Evolutionary conservation across 805 yeast species (phyloP), one percentile per base, ranked within the genome.

Genomic region (Yueomyces sp.): DNA sequence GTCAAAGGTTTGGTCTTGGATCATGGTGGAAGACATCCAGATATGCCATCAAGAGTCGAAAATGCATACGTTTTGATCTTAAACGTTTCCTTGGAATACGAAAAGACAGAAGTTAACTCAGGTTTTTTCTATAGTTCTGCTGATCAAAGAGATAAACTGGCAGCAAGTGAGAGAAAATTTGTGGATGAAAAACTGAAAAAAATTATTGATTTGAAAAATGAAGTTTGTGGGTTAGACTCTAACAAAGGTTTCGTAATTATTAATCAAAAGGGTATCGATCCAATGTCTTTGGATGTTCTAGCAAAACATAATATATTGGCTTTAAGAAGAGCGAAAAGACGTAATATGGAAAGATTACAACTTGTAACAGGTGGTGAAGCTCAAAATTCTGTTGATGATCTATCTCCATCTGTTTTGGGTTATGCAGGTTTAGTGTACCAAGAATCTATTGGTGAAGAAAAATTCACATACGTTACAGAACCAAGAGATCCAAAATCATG

Each of bases 21-120:
- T 63, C 98, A 92, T 62, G 98, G 98, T 52, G 96, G 96, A 19
- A 78, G 98, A 62, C 98, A 92, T 70, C 98, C 98, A 40, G 98
- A 92, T 65, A 92, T 92, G 98, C 98, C 98, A 46, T 83, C 79
- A 51, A 67, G 79, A 44, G 81, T 92, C 26, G 74, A 76, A 50
- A 85, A 92, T 62, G 96, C 96, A 2, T 70, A 76, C 56, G 79
- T 92, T 33, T 72, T 92, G 59, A 92, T 85, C 43, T 73, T 92
- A 54, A 92, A 92, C 62, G 98, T 92, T 39, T 85, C 95, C 4
- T 70, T 92, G 53, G 98, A 92, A 65, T 92, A 92, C 64, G 98
- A 92, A 62, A 92, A 92, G 70, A 86, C 96, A 38, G 98, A 92
- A 68, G 96, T 92, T 42, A 92, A 92, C 67, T 84, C 95, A 2